phyloP scores from a whole-genome alignment of 2,329 filamentous ascomycete genomes.

The Penicillium paneum region DNA sequence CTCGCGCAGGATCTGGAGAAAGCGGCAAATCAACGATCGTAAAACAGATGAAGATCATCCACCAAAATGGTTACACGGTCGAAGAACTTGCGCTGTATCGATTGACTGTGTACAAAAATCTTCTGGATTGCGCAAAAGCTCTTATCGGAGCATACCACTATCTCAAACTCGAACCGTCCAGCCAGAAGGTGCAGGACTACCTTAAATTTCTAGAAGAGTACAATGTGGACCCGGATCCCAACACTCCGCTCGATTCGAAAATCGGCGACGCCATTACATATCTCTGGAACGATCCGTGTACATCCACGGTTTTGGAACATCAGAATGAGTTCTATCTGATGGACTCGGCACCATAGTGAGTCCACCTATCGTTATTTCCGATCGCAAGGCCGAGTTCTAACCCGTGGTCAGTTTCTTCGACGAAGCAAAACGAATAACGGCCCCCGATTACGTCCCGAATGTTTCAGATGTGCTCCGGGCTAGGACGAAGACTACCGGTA shows the following conservation, averaged over 20 bases:
- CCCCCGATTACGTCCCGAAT: slow-evolving; percentile 80
- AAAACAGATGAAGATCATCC: slow-evolving; percentile 99
- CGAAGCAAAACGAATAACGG: slow-evolving; percentile 79
- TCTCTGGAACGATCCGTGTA: slow-evolving; percentile 85
- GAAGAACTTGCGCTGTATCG: slow-evolving; percentile 94
- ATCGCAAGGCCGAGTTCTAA: slow-evolving; percentile 12
- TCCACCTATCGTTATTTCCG: slow-evolving; percentile 2
- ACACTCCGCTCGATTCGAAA: slow-evolving; percentile 74
- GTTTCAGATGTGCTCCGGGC: slow-evolving; percentile 95
- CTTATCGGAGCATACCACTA: slow-evolving; percentile 88
- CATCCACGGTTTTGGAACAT: slow-evolving; percentile 79
- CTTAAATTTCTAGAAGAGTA: slow-evolving; percentile 82
- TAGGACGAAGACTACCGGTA: slow-evolving; percentile 96
- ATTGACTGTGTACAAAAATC: slow-evolving; percentile 95
- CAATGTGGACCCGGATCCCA: slow-evolving; percentile 84
- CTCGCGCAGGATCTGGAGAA: slow-evolving; percentile 77
- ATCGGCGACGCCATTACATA: slow-evolving; percentile 80
- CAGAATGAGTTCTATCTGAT: slow-evolving; percentile 98
- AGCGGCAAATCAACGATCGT: slow-evolving; percentile 99
- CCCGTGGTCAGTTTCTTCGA: slow-evolving; percentile 77
- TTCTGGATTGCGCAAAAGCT: slow-evolving; percentile 93
- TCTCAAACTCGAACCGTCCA: slow-evolving; percentile 77
- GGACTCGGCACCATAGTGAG: slow-evolving; percentile 98
- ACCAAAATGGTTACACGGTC: slow-evolving; percentile 93
- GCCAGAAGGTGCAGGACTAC: slow-evolving; percentile 67